Conservation (phyloP, 805 yeast genomes). For the Yarrowia yakushimensis region DNA sequence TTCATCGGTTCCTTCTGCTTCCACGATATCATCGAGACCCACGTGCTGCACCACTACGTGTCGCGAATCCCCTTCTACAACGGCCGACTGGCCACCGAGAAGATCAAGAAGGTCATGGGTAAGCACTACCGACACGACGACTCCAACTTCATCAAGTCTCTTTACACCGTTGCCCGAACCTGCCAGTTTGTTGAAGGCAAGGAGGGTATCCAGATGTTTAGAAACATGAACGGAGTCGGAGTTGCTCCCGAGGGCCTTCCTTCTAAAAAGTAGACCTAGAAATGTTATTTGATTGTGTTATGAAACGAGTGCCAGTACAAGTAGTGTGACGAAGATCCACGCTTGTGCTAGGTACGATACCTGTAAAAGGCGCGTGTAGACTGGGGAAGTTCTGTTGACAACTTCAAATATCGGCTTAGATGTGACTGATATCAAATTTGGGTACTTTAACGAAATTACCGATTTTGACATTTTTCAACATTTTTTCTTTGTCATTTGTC, state of each 20-base stretch:
- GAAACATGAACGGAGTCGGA: constrained; percentile 67
- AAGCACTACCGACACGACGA: constrained; percentile 62
- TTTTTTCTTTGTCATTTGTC: no score
- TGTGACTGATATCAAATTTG: no score
- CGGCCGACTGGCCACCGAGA: constrained; percentile 68
- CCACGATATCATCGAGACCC: constrained; percentile 90
- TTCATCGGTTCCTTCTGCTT: constrained; percentile 72
- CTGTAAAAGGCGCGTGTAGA: no score
- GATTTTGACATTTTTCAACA: no score
- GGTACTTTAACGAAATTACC: no score
- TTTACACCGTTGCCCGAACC: constrained; percentile 54
- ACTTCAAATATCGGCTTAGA: no score
- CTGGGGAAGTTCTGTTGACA: no score
- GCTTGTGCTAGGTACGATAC: no score
- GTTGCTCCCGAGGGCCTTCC: constrained; percentile 24
- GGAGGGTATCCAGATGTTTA: constrained; percentile 65
- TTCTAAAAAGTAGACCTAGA: constrained; percentile 23
- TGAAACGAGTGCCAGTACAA: no score
- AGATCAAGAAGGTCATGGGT: constrained; percentile 82
- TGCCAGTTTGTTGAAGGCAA: constrained; percentile 73
- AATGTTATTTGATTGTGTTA: constrained; percentile 16
- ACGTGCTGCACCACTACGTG: constrained; percentile 79
- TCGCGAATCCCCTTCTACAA: constrained; percentile 85
- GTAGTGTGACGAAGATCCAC: no score
- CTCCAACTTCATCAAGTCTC: constrained; percentile 68